Evolutionary conservation across 257 asterid genomes (phyloP), one percentile per base, ranked within the genome.

Genomic region (Solanum bulbocastanum): DNA sequence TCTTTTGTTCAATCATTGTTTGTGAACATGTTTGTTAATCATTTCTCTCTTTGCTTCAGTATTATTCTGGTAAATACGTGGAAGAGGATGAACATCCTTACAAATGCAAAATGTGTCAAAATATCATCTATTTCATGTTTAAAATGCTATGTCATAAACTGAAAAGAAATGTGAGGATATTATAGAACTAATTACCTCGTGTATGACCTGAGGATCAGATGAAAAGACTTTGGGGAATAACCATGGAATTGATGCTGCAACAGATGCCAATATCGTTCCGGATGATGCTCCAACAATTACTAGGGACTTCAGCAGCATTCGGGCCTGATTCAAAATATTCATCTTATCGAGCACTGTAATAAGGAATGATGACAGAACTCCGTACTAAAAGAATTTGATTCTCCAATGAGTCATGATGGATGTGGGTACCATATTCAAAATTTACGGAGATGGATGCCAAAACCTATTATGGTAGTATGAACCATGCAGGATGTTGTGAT

Each of bases 211-310:
- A 83, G 96, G 92, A 92, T 97, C 99, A 25, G 95, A 91, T 87
- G 98, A 93, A 91, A 97, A 97, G 11, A 95, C 83, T 92, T 89
- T 92, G 74, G 99, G 98, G 91, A 96, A 94, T 87, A 95, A 90
- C 97, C 96, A 94, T 87, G 99, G 99, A 89, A 97, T 90, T 18
- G 95, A 92, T 87, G 96, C 89, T 90, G 98, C 99, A 52, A 96
- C 88, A 85, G 90, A 86, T 88, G 97, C 99, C 89, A 97, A 89
- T 88, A 92, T 86, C 87, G 95, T 69, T 76, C 99, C 99, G 82
- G 88, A 92, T 83, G 93, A 25, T 23, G 96, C 94, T 69, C 98
- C 98, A 84, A 97, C 95, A 44, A 95, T 90, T 89, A 96, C 93
- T 86, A 97, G 91, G 52, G 98, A 94, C 91, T 96, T 97, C 90